Conservation (phyloP, 1,284 basidiomycete genomes). For the Boletus sp. region DNA sequence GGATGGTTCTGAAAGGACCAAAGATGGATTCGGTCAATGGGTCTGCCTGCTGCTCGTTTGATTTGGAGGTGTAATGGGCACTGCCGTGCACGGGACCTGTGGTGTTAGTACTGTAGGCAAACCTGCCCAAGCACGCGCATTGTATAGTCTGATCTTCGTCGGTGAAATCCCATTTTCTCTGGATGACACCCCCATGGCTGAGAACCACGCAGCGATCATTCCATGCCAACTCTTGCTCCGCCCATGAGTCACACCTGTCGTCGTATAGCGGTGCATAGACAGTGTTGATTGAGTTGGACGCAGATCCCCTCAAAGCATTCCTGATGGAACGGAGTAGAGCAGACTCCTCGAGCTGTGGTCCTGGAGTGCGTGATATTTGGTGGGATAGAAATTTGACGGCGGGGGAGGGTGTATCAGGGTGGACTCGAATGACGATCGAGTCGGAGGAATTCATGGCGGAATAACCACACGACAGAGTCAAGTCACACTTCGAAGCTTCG, state of each 20-base stretch:
- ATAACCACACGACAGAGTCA: too few relatives aligned
- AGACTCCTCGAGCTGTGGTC: conserved; percentile 32
- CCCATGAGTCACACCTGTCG: conserved; percentile 33
- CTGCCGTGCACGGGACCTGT: conserved; percentile 35
- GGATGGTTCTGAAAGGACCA: conserved; percentile 49
- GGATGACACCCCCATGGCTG: conserved; percentile 65
- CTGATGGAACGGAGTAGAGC: conserved; percentile 50
- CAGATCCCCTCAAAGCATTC: conserved; percentile 47
- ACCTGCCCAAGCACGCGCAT: conserved; percentile 71
- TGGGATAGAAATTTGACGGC: conserved; percentile 28
- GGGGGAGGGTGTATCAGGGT: conserved; percentile 34
- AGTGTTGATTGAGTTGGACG: conserved; percentile 36
- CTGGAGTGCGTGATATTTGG: conserved; percentile 7
- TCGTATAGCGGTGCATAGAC: conserved; percentile 40
- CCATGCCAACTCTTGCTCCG: conserved; percentile 66
- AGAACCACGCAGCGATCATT: conserved; percentile 63
- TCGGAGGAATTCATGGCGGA: conserved; percentile 21
- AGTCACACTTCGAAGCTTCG: too few relatives aligned
- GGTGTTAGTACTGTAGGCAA: conserved; percentile 47
- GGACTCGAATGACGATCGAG: conserved; percentile 33
- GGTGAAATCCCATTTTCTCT: conserved; percentile 71
- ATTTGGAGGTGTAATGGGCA: conserved; percentile 37
- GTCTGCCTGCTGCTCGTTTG: conserved; percentile 29
- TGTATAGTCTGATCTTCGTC: conserved; percentile 69
- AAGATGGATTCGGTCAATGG: conserved; percentile 45